Conservation (phyloP, 768 basidiomycete species). For the Russula virescens region DNA sequence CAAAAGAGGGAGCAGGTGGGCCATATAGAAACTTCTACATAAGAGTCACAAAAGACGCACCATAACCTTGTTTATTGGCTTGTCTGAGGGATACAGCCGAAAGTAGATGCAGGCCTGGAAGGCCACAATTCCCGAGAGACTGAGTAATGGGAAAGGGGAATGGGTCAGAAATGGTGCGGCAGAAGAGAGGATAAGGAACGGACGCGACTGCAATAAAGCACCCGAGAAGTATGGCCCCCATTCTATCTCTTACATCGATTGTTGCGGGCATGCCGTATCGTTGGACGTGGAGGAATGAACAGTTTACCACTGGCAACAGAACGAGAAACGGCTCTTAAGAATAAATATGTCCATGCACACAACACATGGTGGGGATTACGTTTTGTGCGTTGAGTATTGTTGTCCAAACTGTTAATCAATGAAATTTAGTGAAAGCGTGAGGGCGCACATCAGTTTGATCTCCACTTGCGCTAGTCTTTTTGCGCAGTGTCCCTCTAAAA, state of each 20-base stretch:
- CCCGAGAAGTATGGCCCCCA: slow-evolving; percentile 20
- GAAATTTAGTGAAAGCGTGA: too few relatives aligned
- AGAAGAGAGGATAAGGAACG: not conserved
- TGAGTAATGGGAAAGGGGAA: not conserved
- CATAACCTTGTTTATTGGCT: slow-evolving; percentile 2
- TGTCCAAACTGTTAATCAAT: too few relatives aligned
- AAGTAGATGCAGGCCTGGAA: slow-evolving; percentile 19
- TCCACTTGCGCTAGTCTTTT: too few relatives aligned
- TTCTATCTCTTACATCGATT: not conserved
- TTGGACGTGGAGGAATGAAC: not conserved
- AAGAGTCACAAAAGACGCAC: slow-evolving; percentile 1
- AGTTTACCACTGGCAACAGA: not conserved
- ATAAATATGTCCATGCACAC: not conserved
- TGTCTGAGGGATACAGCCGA: slow-evolving; percentile 14
- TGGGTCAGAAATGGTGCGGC: not conserved
- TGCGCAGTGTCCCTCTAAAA: too few relatives aligned
- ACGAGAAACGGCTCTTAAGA: not conserved
- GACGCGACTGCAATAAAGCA: slow-evolving; percentile 19
- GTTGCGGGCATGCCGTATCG: slow-evolving; percentile 20
- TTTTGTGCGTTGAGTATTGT: too few relatives aligned
- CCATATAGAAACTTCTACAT: not conserved
- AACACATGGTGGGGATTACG: too few relatives aligned
- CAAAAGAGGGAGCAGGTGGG: not conserved
- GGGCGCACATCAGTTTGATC: too few relatives aligned
- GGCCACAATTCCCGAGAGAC: slow-evolving; percentile 21